Percentiles rank a stretch among this genome's conserved stretches.
Conservation (phyloP, 2,329 filamentous ascomycete genomes). For the Diaporthe nobilis region DNA sequence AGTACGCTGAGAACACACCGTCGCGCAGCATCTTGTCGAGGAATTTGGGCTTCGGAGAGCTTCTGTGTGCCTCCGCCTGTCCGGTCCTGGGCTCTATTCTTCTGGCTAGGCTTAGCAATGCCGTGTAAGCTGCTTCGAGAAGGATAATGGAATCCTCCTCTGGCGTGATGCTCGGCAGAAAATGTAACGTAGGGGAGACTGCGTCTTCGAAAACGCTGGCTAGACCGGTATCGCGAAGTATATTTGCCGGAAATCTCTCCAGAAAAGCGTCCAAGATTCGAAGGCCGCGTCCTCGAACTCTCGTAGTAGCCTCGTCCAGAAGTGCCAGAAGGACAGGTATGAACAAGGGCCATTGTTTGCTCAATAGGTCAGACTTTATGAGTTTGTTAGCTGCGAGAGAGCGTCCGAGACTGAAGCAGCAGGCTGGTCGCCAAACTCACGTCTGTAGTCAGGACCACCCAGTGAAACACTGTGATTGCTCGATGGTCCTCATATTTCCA, state of each 20-base stretch:
- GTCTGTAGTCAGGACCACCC: slow-evolving; percentile 68
- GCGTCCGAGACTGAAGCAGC: not conserved
- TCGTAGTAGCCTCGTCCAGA: slow-evolving; percentile 72
- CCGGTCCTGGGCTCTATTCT: slow-evolving; percentile 49
- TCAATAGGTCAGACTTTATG: slow-evolving; percentile 58
- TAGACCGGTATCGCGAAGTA: slow-evolving; percentile 75
- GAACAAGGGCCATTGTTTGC: slow-evolving; percentile 76
- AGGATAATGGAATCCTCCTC: slow-evolving; percentile 77
- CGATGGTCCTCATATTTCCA: slow-evolving; percentile 72
- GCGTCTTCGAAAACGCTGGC: slow-evolving; percentile 77
- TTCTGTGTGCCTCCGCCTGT: slow-evolving; percentile 39
- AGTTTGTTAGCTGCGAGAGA: slow-evolving; percentile 34
- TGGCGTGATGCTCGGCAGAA: slow-evolving; percentile 82
- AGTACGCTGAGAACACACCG: slow-evolving; percentile 68
- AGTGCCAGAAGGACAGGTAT: slow-evolving; percentile 79
- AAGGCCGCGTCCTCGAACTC: slow-evolving; percentile 70
- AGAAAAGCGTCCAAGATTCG: slow-evolving; percentile 69
- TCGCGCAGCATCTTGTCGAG: slow-evolving; percentile 70
- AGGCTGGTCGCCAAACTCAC: slow-evolving; percentile 54
- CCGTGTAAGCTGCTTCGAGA: slow-evolving; percentile 75
- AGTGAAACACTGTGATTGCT: slow-evolving; percentile 70
- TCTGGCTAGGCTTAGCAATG: slow-evolving; percentile 72
- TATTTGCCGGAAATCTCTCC: slow-evolving; percentile 61
- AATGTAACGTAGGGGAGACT: slow-evolving; percentile 79
- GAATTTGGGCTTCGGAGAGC: slow-evolving; percentile 52